Evolutionary conservation across 805 yeast species (phyloP).

Genomic region (Cyberlindnera samutprakarnensis): DNA sequence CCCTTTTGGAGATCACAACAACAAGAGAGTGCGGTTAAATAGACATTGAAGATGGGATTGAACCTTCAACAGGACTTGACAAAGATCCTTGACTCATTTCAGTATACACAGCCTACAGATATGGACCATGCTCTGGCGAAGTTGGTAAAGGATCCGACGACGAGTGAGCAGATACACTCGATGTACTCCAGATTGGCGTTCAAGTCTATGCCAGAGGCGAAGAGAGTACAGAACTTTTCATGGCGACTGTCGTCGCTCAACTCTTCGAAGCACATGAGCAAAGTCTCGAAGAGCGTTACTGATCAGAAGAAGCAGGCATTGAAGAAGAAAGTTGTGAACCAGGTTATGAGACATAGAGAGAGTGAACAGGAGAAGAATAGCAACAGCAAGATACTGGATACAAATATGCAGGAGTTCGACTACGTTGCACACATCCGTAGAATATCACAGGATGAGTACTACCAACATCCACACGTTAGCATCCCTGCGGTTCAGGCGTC

Average conservation of each 20-base stretch:
- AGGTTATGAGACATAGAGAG: neutral
- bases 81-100: slow-evolving; percentile 9
- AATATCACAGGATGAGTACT: slow-evolving; percentile 33
- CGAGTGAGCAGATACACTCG: slow-evolving; percentile 8
- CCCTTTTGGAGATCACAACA: no score
- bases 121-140: slow-evolving; percentile 4
- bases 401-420: slow-evolving; percentile 48
- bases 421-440: slow-evolving; percentile 54
- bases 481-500: slow-evolving; percentile 4
- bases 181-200: slow-evolving; percentile 9
- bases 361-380: neutral
- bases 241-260: slow-evolving; percentile 10
- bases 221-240: slow-evolving; percentile 11
- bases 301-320: no score
- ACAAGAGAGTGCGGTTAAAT: no score
- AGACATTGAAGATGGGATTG: no score
- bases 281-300: no score
- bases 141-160: slow-evolving; percentile 6
- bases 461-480: slow-evolving; percentile 7
- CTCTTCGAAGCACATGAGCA: slow-evolving; percentile 1
- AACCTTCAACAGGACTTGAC: slow-evolving; percentile 6
- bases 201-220: slow-evolving; percentile 8
- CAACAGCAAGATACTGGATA: slow-evolving; percentile 4
- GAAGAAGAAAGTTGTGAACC: no score
- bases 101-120: slow-evolving; percentile 1